These are phyloP conservation scores for Carex cristatella DNA, from an alignment of 176 grass and related monocot genomes.

Conservation along the genomic window DNA sequence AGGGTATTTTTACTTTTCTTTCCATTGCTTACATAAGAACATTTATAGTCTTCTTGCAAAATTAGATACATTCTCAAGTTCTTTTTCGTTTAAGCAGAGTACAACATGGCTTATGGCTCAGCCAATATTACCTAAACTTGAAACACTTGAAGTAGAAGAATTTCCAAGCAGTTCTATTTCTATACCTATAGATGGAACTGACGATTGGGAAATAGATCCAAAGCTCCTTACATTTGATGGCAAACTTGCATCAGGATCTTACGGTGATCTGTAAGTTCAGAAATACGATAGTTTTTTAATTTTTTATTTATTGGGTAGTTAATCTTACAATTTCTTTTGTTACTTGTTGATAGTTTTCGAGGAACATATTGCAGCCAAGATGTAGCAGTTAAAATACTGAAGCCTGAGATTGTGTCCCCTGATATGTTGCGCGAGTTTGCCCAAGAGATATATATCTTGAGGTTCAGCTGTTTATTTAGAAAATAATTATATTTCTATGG, in stretches of 20 bases:
- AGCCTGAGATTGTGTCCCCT: slow-evolving; percentile 59
- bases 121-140: slow-evolving; percentile 40
- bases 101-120: slow-evolving; percentile 45
- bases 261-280: slow-evolving; percentile 70
- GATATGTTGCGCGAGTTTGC: slow-evolving; percentile 87
- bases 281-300: not conserved
- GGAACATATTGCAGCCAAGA: slow-evolving; percentile 89
- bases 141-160: slow-evolving; percentile 27
- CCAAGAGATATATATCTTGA: slow-evolving; percentile 92
- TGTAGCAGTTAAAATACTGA: slow-evolving; percentile 90
- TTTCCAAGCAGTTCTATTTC: slow-evolving; percentile 36
- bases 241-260: slow-evolving; percentile 71
- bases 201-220: slow-evolving; percentile 84
- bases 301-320: slow-evolving; percentile 12
- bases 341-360: slow-evolving; percentile 48
- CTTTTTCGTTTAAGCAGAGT: slow-evolving; percentile 38
- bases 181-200: slow-evolving; percentile 67
- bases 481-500: not conserved
- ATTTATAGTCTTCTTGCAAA: slow-evolving; percentile 13
- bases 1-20: slow-evolving; percentile 2
- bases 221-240: slow-evolving; percentile 68
- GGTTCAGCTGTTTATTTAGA: slow-evolving; percentile 33
- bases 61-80: slow-evolving; percentile 15
- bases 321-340: slow-evolving; percentile 27
- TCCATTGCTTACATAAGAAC: not conserved